Conservation (phyloP, 768 basidiomycete species). For the Cubamyces lactineus region DNA sequence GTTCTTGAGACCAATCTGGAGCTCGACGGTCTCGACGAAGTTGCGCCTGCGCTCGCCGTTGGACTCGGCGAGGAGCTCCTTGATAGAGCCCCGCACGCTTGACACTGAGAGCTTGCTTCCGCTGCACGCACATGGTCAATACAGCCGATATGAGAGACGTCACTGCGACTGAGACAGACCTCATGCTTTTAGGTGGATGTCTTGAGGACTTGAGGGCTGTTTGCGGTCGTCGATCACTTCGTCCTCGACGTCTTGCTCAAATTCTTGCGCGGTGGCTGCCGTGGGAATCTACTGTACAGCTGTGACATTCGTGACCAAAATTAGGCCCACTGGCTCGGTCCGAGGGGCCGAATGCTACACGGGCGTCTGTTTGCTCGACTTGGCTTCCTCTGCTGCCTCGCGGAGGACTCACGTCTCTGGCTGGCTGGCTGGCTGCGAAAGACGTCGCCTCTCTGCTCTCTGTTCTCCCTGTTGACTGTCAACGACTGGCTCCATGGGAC, state of each 20-base stretch:
- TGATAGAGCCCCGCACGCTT: conserved; percentile 99
- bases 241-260: conserved; percentile 2
- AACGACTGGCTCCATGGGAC: too few species aligned
- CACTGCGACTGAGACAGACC: conserved; percentile 24
- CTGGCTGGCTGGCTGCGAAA: too few species aligned
- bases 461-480: too few species aligned
- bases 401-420: too few species aligned
- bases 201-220: conserved; percentile 25
- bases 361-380: too few species aligned
- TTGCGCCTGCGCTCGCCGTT: conserved; percentile 90
- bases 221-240: conserved; percentile 2
- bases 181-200: conserved; percentile 31
- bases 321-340: not conserved
- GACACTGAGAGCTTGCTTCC: conserved; percentile 93
- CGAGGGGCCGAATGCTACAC: not conserved
- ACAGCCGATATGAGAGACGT: not conserved
- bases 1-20: conserved; percentile 97
- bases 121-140: conserved; percentile 13
- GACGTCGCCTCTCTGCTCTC: too few species aligned
- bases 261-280: conserved; percentile 4
- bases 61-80: conserved; percentile 83
- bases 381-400: too few species aligned
- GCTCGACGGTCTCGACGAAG: conserved; percentile 94
- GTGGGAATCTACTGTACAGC: conserved; percentile 26
- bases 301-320: not conserved